These are phyloP conservation scores for Diatrype stigma DNA, from an alignment of 2,329 filamentous ascomycete species.

Conservation along the genomic window DNA sequence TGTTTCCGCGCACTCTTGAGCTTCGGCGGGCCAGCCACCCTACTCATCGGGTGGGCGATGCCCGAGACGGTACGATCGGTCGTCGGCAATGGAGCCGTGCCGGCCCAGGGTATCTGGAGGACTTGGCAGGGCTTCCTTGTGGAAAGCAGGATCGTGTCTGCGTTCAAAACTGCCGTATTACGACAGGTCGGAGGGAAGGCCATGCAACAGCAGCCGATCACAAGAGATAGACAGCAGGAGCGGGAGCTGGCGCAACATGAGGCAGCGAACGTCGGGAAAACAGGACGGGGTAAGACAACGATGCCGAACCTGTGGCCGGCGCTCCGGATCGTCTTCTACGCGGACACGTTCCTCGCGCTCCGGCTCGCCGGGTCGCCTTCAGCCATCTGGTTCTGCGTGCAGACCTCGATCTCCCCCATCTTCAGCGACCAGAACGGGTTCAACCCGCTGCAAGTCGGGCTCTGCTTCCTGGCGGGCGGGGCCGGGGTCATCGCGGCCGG, in stretches of 20 bases:
- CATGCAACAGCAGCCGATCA: no score
- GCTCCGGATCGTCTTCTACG: constrained; percentile 10
- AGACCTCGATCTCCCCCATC: constrained; percentile 7
- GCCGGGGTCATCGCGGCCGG: constrained; percentile 27
- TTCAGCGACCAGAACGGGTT: constrained; percentile 5
- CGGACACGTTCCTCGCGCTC: constrained; percentile 8
- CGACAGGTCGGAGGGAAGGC: neutral
- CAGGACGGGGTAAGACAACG: constrained; percentile 1
- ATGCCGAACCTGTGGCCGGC: constrained; percentile 7
- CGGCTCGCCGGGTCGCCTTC: constrained; percentile 7
- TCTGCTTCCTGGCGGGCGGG: constrained; percentile 35
- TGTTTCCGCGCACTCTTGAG: constrained; percentile 7
- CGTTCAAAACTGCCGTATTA: neutral
- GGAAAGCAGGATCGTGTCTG: neutral
- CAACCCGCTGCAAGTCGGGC: constrained; percentile 40
- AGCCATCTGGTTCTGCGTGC: constrained; percentile 6
- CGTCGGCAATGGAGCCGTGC: constrained; percentile 10
- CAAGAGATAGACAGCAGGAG: no score
- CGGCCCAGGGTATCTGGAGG: constrained; percentile 7
- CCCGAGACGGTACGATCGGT: constrained; percentile 9
- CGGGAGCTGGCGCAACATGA: neutral
- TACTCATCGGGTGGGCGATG: constrained; percentile 6
- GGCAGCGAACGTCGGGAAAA: constrained; percentile 3
- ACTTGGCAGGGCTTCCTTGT: constrained; percentile 6
- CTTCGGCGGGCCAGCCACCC: constrained; percentile 1